These are phyloP conservation scores for Suhomyces vadensis DNA, from an alignment of 805 yeast genomes.

Conservation along the genomic window DNA sequence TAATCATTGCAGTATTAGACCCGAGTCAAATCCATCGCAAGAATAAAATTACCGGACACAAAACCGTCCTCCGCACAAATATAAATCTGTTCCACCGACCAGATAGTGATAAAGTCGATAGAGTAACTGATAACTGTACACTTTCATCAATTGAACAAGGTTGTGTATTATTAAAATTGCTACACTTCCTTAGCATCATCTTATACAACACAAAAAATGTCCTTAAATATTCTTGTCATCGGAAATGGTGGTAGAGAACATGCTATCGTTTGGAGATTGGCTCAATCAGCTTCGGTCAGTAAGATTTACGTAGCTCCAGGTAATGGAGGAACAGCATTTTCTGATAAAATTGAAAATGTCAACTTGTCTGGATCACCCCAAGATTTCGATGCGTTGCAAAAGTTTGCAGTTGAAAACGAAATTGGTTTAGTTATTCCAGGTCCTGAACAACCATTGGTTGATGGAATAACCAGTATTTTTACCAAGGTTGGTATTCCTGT, in stretches of 20 bases:
- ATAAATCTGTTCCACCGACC: conserved; percentile 1
- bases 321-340: conserved; percentile 82
- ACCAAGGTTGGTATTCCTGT: conserved; percentile 87
- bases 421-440: conserved; percentile 89
- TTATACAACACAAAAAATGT: conserved; percentile 10
- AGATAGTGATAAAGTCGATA: too few relatives aligned
- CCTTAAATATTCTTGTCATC: conserved; percentile 68
- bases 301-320: conserved; percentile 93
- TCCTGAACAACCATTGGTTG: conserved; percentile 98
- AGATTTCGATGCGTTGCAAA: conserved; percentile 69
- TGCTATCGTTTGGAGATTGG: conserved; percentile 88
- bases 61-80: not conserved
- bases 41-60: not conserved
- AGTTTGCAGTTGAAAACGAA: conserved; percentile 68
- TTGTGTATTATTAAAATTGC: not conserved
- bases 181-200: not conserved
- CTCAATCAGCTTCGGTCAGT: conserved; percentile 71
- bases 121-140: conserved; percentile 1
- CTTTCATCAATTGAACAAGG: not conserved
- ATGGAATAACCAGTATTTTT: conserved; percentile 79
- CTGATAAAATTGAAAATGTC: conserved; percentile 63
- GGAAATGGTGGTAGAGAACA: conserved; percentile 99
- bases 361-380: conserved; percentile 58
- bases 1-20: not conserved
- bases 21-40: conserved; percentile 6